Evolutionary conservation across 2,329 filamentous ascomycete species (phyloP).

Genomic region (Colletotrichum brevisporum): DNA sequence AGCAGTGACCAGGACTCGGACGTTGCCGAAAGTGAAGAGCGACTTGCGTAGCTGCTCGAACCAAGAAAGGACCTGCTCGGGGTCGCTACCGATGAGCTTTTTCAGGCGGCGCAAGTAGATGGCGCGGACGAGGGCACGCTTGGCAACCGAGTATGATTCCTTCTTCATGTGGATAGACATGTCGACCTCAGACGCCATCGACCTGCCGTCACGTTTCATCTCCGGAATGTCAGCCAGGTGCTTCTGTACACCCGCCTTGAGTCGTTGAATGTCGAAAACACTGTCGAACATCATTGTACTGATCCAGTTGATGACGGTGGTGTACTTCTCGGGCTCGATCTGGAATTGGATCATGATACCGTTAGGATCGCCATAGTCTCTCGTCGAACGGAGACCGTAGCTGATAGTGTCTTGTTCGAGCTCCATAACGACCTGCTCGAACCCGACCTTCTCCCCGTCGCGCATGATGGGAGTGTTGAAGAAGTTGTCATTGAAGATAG

Average conservation of each 20-base stretch:
- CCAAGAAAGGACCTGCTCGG: conserved; percentile 80
- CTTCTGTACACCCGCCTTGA: conserved; percentile 79
- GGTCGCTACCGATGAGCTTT: conserved; percentile 83
- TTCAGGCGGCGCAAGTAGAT: conserved; percentile 89
- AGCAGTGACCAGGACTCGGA: conserved; percentile 87
- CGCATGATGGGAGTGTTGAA: conserved; percentile 91
- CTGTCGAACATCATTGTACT: conserved; percentile 89
- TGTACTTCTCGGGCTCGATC: conserved; percentile 90
- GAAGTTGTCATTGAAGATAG: conserved; percentile 91
- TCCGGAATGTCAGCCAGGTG: conserved; percentile 93
- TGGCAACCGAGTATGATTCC: conserved; percentile 82
- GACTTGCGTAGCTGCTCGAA: conserved; percentile 82
- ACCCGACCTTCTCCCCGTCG: conserved; percentile 82
- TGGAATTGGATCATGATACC: conserved; percentile 86
- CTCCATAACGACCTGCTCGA: conserved; percentile 92
- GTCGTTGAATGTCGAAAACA: conserved; percentile 81
- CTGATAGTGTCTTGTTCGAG: conserved; percentile 92
- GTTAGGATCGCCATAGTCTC: conserved; percentile 82
- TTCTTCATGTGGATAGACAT: conserved; percentile 85
- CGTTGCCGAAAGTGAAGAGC: conserved; percentile 87
- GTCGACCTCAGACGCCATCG: conserved; percentile 76
- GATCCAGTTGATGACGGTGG: conserved; percentile 85
- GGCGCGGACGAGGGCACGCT: conserved; percentile 86
- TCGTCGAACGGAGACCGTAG: conserved; percentile 80
- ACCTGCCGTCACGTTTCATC: conserved; percentile 86